Percentiles rank a stretch among this genome's conserved stretches.
phyloP scores from a whole-genome alignment of 768 basidiomycete species.

The Steccherinum ochraceum region DNA sequence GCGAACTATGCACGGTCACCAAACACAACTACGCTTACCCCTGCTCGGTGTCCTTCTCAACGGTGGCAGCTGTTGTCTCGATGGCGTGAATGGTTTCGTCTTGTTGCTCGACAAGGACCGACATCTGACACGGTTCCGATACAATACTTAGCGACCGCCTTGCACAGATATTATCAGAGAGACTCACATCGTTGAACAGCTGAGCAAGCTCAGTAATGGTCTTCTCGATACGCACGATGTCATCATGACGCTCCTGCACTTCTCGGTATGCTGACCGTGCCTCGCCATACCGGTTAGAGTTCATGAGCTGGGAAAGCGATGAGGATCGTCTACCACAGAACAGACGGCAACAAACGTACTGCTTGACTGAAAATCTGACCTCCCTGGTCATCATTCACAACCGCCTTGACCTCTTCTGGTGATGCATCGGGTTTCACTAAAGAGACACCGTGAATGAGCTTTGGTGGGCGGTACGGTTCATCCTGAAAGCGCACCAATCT shows the following conservation, averaged over 20 bases:
- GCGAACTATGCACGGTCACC: constrained; percentile 2
- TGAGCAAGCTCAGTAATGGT: constrained; percentile 92
- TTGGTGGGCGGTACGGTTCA: too few relatives aligned
- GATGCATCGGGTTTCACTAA: constrained; percentile 85
- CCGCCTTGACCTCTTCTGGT: constrained; percentile 66
- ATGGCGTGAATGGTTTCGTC: constrained; percentile 82
- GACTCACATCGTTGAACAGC: constrained; percentile 86
- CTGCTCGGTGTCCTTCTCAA: constrained; percentile 78
- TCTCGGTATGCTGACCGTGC: constrained; percentile 89
- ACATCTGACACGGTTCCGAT: constrained; percentile 55
- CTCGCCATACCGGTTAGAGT: constrained; percentile 85
- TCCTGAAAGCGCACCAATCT: constrained; percentile 54
- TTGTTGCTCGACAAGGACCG: constrained; percentile 90
- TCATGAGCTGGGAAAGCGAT: constrained; percentile 56
- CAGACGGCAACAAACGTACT: constrained; percentile 26
- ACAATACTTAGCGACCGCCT: not conserved
- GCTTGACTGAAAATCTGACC: constrained; percentile 79
- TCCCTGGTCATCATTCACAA: constrained; percentile 57
- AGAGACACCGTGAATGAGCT: too few relatives aligned
- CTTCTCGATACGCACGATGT: constrained; percentile 92
- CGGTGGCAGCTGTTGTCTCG: constrained; percentile 66
- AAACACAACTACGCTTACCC: constrained; percentile 73
- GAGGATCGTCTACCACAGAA: not conserved
- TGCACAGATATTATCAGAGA: not conserved
- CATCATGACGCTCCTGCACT: constrained; percentile 95